Conservation (phyloP, 1,284 basidiomycete genomes). For the Leccinum fallax region DNA sequence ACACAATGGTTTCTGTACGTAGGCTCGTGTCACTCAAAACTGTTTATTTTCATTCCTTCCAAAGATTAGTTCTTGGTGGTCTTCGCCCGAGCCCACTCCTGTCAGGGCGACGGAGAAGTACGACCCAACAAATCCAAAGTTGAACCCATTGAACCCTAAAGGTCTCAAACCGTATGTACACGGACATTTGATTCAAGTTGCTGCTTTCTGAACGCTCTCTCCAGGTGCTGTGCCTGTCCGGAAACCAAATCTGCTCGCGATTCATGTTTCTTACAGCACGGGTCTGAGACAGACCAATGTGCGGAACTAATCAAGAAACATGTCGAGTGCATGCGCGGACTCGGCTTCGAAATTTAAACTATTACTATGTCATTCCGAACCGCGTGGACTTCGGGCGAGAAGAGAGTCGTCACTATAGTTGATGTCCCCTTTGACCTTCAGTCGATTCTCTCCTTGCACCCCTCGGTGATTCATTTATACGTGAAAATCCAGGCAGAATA, state of each 20-base stretch:
- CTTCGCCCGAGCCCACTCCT: slow-evolving; percentile 36
- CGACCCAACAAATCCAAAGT: slow-evolving; percentile 67
- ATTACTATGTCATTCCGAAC: background rate
- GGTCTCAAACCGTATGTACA: slow-evolving; percentile 86
- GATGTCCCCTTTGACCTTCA: background rate
- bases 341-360: slow-evolving; percentile 80
- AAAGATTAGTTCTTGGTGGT: slow-evolving; percentile 48
- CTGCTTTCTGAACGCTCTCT: background rate
- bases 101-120: slow-evolving; percentile 42
- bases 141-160: slow-evolving; percentile 86
- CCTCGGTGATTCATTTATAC: background rate
- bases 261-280: slow-evolving; percentile 86
- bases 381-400: background rate
- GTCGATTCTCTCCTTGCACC: background rate
- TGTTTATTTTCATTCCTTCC: slow-evolving; percentile 9
- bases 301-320: slow-evolving; percentile 79
- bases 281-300: slow-evolving; percentile 78
- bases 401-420: background rate
- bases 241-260: slow-evolving; percentile 90
- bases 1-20: slow-evolving; percentile 29
- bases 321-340: slow-evolving; percentile 86
- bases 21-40: slow-evolving; percentile 10
- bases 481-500: background rate
- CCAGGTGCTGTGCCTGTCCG: slow-evolving; percentile 93
- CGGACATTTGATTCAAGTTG: background rate